Percentiles rank a stretch among this genome's conserved stretches.
Evolutionary conservation across 371 early-diverging fungal genomes (phyloP).

Genomic region (Mucor piriformis): DNA sequence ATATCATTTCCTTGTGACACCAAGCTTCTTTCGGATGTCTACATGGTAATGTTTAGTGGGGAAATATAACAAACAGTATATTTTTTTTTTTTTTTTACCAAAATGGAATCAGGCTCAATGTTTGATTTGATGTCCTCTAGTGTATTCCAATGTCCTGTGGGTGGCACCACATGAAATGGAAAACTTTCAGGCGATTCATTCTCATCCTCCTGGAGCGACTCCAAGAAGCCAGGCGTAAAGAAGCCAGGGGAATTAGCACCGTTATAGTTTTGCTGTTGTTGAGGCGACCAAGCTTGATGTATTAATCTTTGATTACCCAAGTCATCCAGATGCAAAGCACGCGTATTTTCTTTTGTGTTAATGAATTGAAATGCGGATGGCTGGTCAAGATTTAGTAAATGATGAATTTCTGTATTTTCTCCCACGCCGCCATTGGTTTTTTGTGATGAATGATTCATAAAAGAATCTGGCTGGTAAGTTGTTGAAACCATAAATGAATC

Average conservation of each 20-base stretch:
- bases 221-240: conserved; percentile 71
- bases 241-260: conserved; percentile 62
- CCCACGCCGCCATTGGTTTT: conserved; percentile 15
- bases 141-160: background rate
- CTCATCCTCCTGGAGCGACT: conserved; percentile 58
- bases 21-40: conserved; percentile 6
- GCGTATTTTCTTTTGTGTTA: conserved; percentile 3
- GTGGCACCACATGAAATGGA: conserved; percentile 7
- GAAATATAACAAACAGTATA: too few species aligned
- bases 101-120: conserved; percentile 9
- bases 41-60: too few species aligned
- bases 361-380: background rate
- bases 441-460: background rate
- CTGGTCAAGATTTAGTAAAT: conserved; percentile 8
- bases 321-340: conserved; percentile 8
- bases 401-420: conserved; percentile 20
- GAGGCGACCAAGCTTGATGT: conserved; percentile 1
- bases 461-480: background rate
- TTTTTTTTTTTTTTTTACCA: too few species aligned
- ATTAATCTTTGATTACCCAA: conserved; percentile 1
- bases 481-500: background rate
- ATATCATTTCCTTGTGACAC: background rate
- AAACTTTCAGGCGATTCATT: background rate
- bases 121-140: background rate
- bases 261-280: conserved; percentile 4